Percentiles rank a stretch among this genome's conserved stretches.
Evolutionary conservation across 164 flowering plant species (phyloP).

Genomic region (Vitis rotundifolia): DNA sequence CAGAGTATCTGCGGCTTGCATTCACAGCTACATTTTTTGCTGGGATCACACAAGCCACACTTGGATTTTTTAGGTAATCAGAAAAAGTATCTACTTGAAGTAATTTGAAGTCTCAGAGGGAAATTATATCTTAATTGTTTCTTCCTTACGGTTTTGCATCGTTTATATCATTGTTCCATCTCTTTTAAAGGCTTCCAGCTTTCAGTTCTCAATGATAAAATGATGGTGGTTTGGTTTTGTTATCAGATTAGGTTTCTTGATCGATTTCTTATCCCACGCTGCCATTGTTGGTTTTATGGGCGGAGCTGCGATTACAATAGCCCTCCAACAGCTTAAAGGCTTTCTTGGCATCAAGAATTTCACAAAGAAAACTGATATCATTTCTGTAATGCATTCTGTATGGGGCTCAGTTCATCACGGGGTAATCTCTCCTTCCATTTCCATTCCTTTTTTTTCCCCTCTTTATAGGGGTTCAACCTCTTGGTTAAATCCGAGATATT

Average conservation of each 20-base stretch:
- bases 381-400: conserved; percentile 76
- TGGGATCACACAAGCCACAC: conserved; percentile 80
- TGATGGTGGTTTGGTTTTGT: background rate
- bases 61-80: conserved; percentile 78
- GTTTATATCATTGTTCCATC: too few relatives aligned
- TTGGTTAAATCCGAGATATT: background rate
- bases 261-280: conserved; percentile 95
- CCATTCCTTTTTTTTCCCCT: background rate
- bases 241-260: conserved; percentile 84
- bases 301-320: conserved; percentile 94
- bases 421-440: conserved; percentile 36
- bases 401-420: conserved; percentile 63
- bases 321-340: conserved; percentile 95
- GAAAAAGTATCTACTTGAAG: background rate
- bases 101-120: background rate
- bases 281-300: conserved; percentile 97
- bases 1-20: conserved; percentile 69
- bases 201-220: background rate
- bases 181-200: too few relatives aligned
- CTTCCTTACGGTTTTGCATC: background rate
- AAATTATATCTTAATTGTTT: background rate
- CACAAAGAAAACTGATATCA: conserved; percentile 74
- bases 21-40: conserved; percentile 98
- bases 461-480: background rate
- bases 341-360: conserved; percentile 77